Base-by-base conservation (phyloP, 169 alveolate genomes). In the Cryptosporidium sp. region DNA sequence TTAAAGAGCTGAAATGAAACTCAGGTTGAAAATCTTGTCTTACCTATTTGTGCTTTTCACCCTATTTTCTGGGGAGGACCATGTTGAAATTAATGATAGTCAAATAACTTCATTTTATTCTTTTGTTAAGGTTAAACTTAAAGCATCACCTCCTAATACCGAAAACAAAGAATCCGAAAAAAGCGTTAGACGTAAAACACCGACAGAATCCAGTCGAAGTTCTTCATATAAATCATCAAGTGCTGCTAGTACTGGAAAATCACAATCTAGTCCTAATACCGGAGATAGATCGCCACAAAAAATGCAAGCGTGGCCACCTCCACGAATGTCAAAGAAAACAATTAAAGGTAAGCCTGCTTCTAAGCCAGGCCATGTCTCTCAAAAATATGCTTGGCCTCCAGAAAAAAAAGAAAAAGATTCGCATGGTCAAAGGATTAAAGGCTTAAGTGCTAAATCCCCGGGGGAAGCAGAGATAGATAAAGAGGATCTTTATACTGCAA, bases 71-170 rank as follows among this genome's bases (percentile, higher is more conserved):
- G 18, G 37, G 5, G 2, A 3, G 8, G 10, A 55, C 0, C 1
- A 21, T 1, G 37, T 0, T 2, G 35, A 23, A 26, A 26, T 9
- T 26, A 55, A 55, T 21, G 0, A 26, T 9, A 21, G 7, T 26
- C 67, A 23, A 26, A 5, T 0, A n/a, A 55, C 8, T n/a, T 14
- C 8, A 3, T 10, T 10, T 3, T 9, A 65, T 29, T 65, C 71
- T 1, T 65, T 65, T 65, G 33, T 65, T 35, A 65, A 65, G 48
- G 4, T 61, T 29, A 61, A 61, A 33, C 71, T 65, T 29, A 65
- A 65, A 29, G 18, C 43, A 31, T 33, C 52, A 33, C 31, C 23
- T 10, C 31, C 23, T 10, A 65, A 65, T 9, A 6, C 10, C 8
- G 12, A 39, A 65, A 41, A 12, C 29, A 0, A 35, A 65, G 2